Evolutionary conservation across 2,329 filamentous ascomycete genomes (phyloP).

Genomic region (Aspergillus sojae): DNA sequence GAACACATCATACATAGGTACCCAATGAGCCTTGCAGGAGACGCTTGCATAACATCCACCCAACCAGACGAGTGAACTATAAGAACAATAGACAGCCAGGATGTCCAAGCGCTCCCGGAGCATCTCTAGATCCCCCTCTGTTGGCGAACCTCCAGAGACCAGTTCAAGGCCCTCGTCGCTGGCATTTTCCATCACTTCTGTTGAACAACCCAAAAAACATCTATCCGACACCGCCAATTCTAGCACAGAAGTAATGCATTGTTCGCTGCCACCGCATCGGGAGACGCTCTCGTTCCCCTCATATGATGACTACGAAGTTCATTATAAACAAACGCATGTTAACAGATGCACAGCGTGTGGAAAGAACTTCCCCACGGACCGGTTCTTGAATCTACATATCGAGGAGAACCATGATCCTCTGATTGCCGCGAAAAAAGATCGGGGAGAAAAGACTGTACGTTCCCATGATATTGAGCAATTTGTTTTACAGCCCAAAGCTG

Average conservation of each 20-base stretch:
- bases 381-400: slow-evolving; percentile 81
- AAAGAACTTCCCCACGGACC: slow-evolving; percentile 83
- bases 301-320: slow-evolving; percentile 81
- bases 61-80: slow-evolving; percentile 1
- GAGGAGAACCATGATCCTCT: slow-evolving; percentile 90
- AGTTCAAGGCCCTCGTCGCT: slow-evolving; percentile 33
- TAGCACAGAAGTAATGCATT: slow-evolving; percentile 66
- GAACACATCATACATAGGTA: slow-evolving; percentile 3
- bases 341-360: slow-evolving; percentile 84
- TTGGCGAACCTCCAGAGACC: slow-evolving; percentile 30
- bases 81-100: neutral
- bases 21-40: slow-evolving; percentile 2
- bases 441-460: slow-evolving; percentile 82
- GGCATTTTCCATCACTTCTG: slow-evolving; percentile 22
- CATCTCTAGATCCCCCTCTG: slow-evolving; percentile 46
- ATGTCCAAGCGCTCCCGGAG: slow-evolving; percentile 11
- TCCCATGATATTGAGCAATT: neutral
- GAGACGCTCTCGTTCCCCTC: slow-evolving; percentile 70
- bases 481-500: neutral
- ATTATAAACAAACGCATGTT: slow-evolving; percentile 78
- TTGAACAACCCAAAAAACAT: slow-evolving; percentile 55
- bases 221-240: slow-evolving; percentile 56
- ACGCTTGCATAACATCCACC: neutral
- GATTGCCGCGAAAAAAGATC: slow-evolving; percentile 68
- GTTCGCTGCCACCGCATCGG: slow-evolving; percentile 77